phyloP scores from a whole-genome alignment of 202 grass and related monocot genomes.

The Hordeum pubiflorum region DNA sequence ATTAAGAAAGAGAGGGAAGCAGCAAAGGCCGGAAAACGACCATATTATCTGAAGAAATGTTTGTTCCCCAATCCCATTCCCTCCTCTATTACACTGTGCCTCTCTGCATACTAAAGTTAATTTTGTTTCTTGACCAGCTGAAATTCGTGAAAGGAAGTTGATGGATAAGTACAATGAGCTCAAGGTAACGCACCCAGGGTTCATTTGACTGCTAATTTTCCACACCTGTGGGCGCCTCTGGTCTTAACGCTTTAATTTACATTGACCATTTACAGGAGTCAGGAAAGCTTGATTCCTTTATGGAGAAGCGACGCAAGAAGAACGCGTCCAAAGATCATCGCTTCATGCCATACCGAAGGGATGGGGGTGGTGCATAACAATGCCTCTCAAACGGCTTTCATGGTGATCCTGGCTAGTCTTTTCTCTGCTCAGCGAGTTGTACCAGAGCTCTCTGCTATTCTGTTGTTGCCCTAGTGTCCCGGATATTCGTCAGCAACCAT shows the following conservation, averaged over 20 bases:
- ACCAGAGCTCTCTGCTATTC: background rate
- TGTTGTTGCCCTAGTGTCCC: slow-evolving; percentile 3
- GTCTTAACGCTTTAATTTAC: background rate
- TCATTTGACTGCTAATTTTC: background rate
- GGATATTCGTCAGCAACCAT: background rate
- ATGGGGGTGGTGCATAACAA: slow-evolving; percentile 25
- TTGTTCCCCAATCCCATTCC: background rate
- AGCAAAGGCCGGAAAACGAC: slow-evolving; percentile 59
- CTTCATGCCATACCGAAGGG: slow-evolving; percentile 73
- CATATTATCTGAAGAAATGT: slow-evolving; percentile 98
- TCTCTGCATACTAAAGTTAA: slow-evolving; percentile 16
- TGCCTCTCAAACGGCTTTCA: background rate
- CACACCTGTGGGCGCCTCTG: background rate
- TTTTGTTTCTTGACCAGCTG: slow-evolving; percentile 54
- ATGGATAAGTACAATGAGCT: slow-evolving; percentile 84
- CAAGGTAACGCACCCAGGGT: slow-evolving; percentile 44
- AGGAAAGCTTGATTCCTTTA: slow-evolving; percentile 79
- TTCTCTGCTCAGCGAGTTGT: background rate
- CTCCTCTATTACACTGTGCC: background rate
- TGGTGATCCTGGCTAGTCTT: background rate
- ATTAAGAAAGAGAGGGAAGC: slow-evolving; percentile 91
- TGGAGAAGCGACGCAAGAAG: slow-evolving; percentile 70
- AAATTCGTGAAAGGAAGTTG: slow-evolving; percentile 76
- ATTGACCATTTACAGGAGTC: slow-evolving; percentile 41
- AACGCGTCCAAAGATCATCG: slow-evolving; percentile 97